Evolutionary conservation across 2,329 filamentous ascomycete genomes (phyloP).

Genomic region (Monosporascus sp.): DNA sequence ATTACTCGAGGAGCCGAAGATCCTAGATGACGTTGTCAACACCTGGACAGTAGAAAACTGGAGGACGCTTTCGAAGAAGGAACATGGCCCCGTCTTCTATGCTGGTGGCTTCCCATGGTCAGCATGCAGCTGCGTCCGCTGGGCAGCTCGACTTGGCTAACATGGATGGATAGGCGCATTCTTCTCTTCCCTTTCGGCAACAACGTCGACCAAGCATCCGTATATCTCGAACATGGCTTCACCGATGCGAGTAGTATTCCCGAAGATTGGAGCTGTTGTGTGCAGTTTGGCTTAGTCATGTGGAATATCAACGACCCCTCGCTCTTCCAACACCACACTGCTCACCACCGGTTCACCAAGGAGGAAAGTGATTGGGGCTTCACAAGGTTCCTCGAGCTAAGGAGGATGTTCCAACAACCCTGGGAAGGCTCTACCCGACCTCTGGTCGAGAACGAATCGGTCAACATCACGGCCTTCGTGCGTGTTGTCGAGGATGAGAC

Average conservation of each 20-base stretch:
- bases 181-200: slow-evolving; percentile 95
- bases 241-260: slow-evolving; percentile 67
- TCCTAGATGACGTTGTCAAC: slow-evolving; percentile 66
- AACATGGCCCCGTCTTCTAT: slow-evolving; percentile 83
- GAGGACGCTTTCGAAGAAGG: slow-evolving; percentile 69
- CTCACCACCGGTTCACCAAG: slow-evolving; percentile 93
- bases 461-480: slow-evolving; percentile 78
- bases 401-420: slow-evolving; percentile 72
- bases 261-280: slow-evolving; percentile 93
- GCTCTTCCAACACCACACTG: slow-evolving; percentile 72
- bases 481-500: slow-evolving; percentile 82
- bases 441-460: slow-evolving; percentile 70
- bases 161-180: slow-evolving; percentile 61
- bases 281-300: slow-evolving; percentile 89
- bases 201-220: slow-evolving; percentile 86
- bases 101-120: slow-evolving; percentile 86
- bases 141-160: slow-evolving; percentile 10
- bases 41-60: slow-evolving; percentile 90
- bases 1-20: slow-evolving; percentile 69
- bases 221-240: slow-evolving; percentile 95
- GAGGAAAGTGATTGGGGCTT: slow-evolving; percentile 99
- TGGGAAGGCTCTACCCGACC: slow-evolving; percentile 68
- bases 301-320: slow-evolving; percentile 94
- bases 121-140: slow-evolving; percentile 19
- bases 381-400: slow-evolving; percentile 87